These are phyloP conservation scores for Rhodotorula sp. DNA, from an alignment of 1,284 basidiomycete species.

Conservation along the genomic window DNA sequence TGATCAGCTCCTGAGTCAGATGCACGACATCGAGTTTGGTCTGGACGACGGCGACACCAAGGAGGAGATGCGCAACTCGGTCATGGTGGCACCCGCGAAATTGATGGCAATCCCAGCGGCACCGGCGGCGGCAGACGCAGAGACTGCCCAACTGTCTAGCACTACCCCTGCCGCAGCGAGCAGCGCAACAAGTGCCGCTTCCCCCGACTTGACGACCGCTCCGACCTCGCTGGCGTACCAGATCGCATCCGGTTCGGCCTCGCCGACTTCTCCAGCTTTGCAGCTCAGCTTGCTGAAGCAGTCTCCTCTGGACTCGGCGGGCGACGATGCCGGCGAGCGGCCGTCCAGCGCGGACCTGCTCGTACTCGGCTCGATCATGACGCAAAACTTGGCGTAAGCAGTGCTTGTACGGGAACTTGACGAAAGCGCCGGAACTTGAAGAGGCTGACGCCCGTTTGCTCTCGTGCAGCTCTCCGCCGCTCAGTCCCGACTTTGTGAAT, in stretches of 20 bases:
- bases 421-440: too few relatives aligned
- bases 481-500: background rate
- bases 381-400: slow-evolving; percentile 9
- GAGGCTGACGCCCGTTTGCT: background rate
- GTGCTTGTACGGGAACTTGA: background rate
- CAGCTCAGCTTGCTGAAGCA: too few relatives aligned
- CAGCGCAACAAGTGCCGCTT: too few relatives aligned
- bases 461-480: slow-evolving; percentile 2
- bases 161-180: background rate
- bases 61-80: background rate
- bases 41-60: slow-evolving; percentile 14
- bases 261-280: background rate
- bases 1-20: slow-evolving; percentile 34
- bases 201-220: too few relatives aligned
- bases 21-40: slow-evolving; percentile 37
- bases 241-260: background rate
- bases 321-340: background rate
- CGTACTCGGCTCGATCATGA: slow-evolving; percentile 24
- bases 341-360: slow-evolving; percentile 21
- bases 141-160: background rate
- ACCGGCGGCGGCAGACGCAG: background rate
- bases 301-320: background rate
- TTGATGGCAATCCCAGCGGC: background rate
- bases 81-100: too few relatives aligned
- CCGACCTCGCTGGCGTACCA: slow-evolving; percentile 4